These are phyloP conservation scores for Bocquillonia castaneifolia DNA, from an alignment of 441 rosid genomes.

Conservation along the genomic window DNA sequence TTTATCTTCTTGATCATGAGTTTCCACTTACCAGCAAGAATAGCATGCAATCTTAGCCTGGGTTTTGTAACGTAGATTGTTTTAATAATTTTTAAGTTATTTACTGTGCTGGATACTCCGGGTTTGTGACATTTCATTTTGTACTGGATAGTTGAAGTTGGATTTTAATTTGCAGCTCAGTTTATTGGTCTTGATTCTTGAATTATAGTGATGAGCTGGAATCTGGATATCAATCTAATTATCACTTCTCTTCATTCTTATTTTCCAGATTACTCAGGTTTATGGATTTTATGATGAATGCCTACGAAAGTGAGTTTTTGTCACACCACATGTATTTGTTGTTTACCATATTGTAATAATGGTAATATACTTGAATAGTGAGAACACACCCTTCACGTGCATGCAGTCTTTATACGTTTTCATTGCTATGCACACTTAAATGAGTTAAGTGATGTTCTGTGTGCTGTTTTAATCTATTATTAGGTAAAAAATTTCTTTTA, in stretches of 20 bases:
- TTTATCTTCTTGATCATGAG: not conserved
- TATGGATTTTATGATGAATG: slow-evolving; percentile 97
- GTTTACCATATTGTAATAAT: not conserved
- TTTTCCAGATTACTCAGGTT: slow-evolving; percentile 83
- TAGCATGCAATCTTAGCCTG: not conserved
- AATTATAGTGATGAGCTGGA: too few relatives aligned
- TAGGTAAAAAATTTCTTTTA: not conserved
- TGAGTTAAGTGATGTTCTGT: too few relatives aligned
- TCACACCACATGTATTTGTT: not conserved
- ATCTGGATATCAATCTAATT: slow-evolving; percentile 25
- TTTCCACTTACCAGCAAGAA: not conserved
- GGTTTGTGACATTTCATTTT: not conserved
- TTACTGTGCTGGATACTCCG: too few relatives aligned
- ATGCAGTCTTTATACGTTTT: not conserved
- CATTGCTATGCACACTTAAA: not conserved
- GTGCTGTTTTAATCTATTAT: not conserved
- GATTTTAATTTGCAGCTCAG: not conserved
- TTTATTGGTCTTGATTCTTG: not conserved
- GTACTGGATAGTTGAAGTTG: slow-evolving; percentile 7
- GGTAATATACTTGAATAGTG: not conserved
- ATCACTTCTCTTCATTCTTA: slow-evolving; percentile 23
- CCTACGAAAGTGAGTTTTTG: slow-evolving; percentile 76
- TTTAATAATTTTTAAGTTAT: not conserved
- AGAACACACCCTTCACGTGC: not conserved
- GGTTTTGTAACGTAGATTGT: not conserved